Conservation (phyloP, 768 basidiomycete species). For the Atractiella rhizophila region DNA sequence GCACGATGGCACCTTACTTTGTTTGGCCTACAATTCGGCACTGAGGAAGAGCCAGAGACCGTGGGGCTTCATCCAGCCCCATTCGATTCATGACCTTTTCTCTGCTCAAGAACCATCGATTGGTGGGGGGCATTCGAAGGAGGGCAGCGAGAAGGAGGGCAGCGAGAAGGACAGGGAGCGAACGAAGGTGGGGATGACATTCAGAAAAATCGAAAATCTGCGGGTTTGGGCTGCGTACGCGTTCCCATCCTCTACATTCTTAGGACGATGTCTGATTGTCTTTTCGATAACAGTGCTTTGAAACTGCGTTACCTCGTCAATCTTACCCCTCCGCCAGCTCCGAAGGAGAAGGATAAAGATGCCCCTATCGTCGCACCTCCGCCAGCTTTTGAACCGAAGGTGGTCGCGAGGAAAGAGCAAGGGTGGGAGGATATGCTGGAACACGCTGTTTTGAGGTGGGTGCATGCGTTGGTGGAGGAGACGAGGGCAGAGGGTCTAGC, state of each 20-base stretch:
- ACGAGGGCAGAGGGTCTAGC: conserved; percentile 21
- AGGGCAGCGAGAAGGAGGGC: conserved; percentile 17
- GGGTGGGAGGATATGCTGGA: conserved; percentile 69
- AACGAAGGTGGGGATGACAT: conserved; percentile 56
- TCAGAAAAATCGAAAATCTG: conserved; percentile 61
- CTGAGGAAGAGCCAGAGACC: conserved; percentile 56
- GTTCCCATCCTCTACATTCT: neutral
- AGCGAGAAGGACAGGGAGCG: conserved; percentile 28
- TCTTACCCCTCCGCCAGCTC: conserved; percentile 32
- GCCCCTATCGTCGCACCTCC: conserved; percentile 18
- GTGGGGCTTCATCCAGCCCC: conserved; percentile 61
- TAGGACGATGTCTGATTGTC: neutral
- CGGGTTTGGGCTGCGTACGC: conserved; percentile 61
- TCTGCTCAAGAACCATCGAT: conserved; percentile 22
- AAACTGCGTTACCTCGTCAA: conserved; percentile 58
- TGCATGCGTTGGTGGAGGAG: conserved; percentile 43
- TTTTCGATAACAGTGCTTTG: conserved; percentile 32
- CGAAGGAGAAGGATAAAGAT: conserved; percentile 18
- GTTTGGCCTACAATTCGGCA: conserved; percentile 50
- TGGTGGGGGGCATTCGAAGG: neutral
- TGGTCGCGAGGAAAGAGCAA: conserved; percentile 43
- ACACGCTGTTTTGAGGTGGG: conserved; percentile 37
- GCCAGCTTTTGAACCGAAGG: conserved; percentile 37
- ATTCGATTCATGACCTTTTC: conserved; percentile 54
- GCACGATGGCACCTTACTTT: conserved; percentile 53